Evolutionary conservation across 225 moss, liverwort and hornwort genomes (phyloP).

Genomic region (Polytrichum commune): DNA sequence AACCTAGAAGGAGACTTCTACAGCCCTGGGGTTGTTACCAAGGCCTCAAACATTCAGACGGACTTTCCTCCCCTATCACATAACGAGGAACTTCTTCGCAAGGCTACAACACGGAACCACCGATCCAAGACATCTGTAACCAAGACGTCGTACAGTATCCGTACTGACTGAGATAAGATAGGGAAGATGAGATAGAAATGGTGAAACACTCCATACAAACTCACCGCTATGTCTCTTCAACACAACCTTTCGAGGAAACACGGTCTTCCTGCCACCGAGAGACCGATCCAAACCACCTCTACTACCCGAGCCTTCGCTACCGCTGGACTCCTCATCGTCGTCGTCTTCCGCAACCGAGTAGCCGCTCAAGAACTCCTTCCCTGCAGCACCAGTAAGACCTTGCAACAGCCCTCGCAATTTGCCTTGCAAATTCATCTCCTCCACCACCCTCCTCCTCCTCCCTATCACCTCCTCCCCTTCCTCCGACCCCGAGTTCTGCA

Average conservation of each 20-base stretch:
- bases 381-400: neutral
- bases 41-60: no score
- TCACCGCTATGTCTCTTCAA: conserved; percentile 15
- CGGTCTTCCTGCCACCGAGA: conserved; percentile 2
- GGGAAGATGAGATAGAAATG: no score
- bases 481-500: conserved; percentile 32
- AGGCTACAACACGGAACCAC: no score
- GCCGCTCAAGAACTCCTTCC: neutral
- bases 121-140: no score
- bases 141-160: no score
- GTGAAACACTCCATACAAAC: neutral
- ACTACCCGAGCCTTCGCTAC: conserved; percentile 1
- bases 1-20: no score
- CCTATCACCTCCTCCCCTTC: conserved; percentile 35
- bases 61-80: no score
- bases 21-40: no score
- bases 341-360: neutral
- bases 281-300: conserved; percentile 9
- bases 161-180: no score
- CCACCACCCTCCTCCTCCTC: conserved; percentile 3
- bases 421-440: conserved; percentile 3
- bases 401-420: neutral
- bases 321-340: conserved; percentile 12
- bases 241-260: conserved; percentile 13
- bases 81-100: no score